Conservation (phyloP, 2,329 filamentous ascomycete species). For the Aspergillus chevalieri region DNA sequence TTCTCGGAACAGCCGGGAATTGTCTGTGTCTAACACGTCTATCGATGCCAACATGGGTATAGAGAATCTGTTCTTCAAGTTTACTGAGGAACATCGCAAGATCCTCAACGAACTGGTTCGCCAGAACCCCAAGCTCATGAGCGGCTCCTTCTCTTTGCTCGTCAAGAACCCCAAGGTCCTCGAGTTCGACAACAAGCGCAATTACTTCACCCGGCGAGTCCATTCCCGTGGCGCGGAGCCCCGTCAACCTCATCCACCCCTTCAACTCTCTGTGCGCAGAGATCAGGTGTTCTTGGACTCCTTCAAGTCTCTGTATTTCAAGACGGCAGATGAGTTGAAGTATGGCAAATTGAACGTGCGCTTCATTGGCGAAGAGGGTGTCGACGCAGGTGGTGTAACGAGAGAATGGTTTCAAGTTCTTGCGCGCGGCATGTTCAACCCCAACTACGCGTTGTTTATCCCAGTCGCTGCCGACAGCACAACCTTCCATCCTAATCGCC, state of each 20-base stretch:
- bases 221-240: slow-evolving; percentile 67
- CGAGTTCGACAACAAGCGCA: slow-evolving; percentile 99
- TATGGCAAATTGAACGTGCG: slow-evolving; percentile 97
- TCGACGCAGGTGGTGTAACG: slow-evolving; percentile 94
- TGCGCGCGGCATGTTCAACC: slow-evolving; percentile 96
- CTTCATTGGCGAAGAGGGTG: slow-evolving; percentile 94
- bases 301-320: slow-evolving; percentile 97
- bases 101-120: slow-evolving; percentile 97
- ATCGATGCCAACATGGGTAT: slow-evolving; percentile 66
- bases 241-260: slow-evolving; percentile 65
- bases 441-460: slow-evolving; percentile 92
- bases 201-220: slow-evolving; percentile 93
- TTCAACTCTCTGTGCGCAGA: slow-evolving; percentile 84
- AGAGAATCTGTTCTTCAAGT: slow-evolving; percentile 89
- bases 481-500: slow-evolving; percentile 95
- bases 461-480: slow-evolving; percentile 95
- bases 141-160: slow-evolving; percentile 87
- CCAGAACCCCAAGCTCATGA: slow-evolving; percentile 97
- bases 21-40: slow-evolving; percentile 66
- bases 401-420: slow-evolving; percentile 99
- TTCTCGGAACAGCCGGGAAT: slow-evolving; percentile 56
- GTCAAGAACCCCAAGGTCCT: slow-evolving; percentile 99
- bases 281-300: slow-evolving; percentile 97
- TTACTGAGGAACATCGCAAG: slow-evolving; percentile 95
- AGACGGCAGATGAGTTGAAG: slow-evolving; percentile 94